Base-by-base conservation (phyloP, 345 rosid genomes). In the Moricandia moricandioides region DNA sequence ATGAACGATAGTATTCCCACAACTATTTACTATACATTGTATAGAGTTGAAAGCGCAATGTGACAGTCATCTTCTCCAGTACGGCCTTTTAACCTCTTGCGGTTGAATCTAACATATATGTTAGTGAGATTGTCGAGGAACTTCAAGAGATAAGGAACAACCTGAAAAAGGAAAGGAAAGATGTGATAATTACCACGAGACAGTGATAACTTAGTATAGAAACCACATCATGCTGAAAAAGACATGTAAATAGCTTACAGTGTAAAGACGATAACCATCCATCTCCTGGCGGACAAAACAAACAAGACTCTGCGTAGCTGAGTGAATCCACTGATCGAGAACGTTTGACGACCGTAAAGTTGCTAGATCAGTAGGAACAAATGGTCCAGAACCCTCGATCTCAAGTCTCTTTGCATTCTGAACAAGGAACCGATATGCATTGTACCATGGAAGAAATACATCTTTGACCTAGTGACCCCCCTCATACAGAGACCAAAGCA, bases 381-480 rank as follows among this genome's bases (percentile, higher is more conserved):
- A 96, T 73, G 88, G 83, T 40, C 75, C 86, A 82, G 71, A 79
- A 33, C 98, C 98, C 80, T 95, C 98, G 80, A 86, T 72, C 86
- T 95, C 97, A 55, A 96, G 93, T 84, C 99, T 88, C 84, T 89
- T 92, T 18, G 97, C 93, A 80, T 96, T 96, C 85, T 96, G 99
- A 69, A 96, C 97, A 67, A 96, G 91, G 76, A 96, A 96, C 81
- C 99, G 85, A 82, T 89, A 91, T 8, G 99, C 99, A 86, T 96
- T 96, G 82, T 96, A 96, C 99, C 97, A 96, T 30, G 99, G 99
- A 79, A 96, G 99, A 83, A 96, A 92, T 56, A 96, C 98, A 83
- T 92, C 99, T 84, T 91, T 96, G 75, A 95, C 99, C 98, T 95
- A 83, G 78, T 26, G 70, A 64, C 56, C 54, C 43, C 18, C 58